Percentiles rank a stretch among this genome's conserved stretches.
These are phyloP conservation scores for Dimargaris verticillata DNA, from an alignment of 192 early-diverging fungal genomes.

Conservation along the genomic window DNA sequence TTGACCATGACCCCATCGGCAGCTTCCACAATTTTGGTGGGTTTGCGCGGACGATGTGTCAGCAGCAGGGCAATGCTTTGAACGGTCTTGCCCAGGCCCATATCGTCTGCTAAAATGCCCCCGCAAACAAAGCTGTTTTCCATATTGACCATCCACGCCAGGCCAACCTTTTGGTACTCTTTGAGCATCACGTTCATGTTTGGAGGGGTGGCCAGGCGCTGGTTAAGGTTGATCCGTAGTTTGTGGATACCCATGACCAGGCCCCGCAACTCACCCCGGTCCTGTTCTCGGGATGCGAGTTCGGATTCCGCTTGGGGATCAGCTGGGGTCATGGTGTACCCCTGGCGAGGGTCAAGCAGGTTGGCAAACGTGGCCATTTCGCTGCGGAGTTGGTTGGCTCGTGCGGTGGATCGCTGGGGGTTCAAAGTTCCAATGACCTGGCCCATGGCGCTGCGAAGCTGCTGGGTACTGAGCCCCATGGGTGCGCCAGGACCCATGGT, in stretches of 20 bases:
- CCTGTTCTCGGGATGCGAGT: background rate
- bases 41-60: conserved; percentile 20
- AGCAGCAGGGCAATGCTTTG: conserved; percentile 50
- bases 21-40: background rate
- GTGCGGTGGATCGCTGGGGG: background rate
- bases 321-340: background rate
- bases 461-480: background rate
- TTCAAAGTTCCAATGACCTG: background rate
- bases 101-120: conserved; percentile 47
- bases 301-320: background rate
- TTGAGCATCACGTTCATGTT: conserved; percentile 26
- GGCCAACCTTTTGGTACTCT: conserved; percentile 40
- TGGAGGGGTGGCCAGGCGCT: conserved; percentile 28
- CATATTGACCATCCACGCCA: conserved; percentile 40
- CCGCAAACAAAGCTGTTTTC: conserved; percentile 29
- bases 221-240: conserved; percentile 7
- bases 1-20: background rate
- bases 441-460: background rate
- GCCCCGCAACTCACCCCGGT: background rate
- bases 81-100: conserved; percentile 62
- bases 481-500: background rate
- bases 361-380: no score
- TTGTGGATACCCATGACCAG: background rate
- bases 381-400: no score
- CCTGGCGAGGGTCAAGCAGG: background rate